A percentile compares a stretch with the other conserved stretches of the same genome.
Evolutionary conservation across 257 asterid species (phyloP).

Genomic region (Lavandula angustifolia): DNA sequence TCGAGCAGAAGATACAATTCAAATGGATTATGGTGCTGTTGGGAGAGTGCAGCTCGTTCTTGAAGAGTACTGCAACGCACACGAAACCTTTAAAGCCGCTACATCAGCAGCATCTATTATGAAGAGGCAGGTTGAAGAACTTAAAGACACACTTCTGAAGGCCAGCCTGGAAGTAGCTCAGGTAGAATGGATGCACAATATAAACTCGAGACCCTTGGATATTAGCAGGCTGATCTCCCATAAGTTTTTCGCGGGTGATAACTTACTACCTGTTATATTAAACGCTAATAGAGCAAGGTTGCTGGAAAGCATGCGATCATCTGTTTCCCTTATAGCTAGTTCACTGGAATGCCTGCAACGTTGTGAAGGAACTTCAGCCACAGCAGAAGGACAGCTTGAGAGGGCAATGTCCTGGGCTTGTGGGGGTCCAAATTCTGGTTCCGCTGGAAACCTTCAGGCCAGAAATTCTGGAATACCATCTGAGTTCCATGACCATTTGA

Average conservation of each 20-base stretch:
- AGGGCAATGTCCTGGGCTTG: constrained; percentile 99
- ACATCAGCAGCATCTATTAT: constrained; percentile 74
- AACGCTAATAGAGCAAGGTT: constrained; percentile 72
- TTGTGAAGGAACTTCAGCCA: constrained; percentile 76
- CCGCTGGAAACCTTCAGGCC: constrained; percentile 54
- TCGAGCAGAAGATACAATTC: constrained; percentile 42
- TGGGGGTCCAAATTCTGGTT: constrained; percentile 76
- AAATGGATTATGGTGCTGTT: constrained; percentile 44
- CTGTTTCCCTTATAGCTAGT: constrained; percentile 70
- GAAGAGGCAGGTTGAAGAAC: constrained; percentile 77
- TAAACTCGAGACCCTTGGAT: constrained; percentile 60
- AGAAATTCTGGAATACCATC: constrained; percentile 84
- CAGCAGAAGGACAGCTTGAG: constrained; percentile 98
- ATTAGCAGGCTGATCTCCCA: constrained; percentile 56
- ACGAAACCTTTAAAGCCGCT: constrained; percentile 89
- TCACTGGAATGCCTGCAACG: constrained; percentile 74
- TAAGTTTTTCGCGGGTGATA: constrained; percentile 59
- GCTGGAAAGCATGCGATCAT: constrained; percentile 70
- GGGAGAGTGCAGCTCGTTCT: constrained; percentile 68
- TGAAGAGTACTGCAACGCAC: constrained; percentile 86
- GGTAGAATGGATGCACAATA: constrained; percentile 91
- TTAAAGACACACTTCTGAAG: constrained; percentile 74
- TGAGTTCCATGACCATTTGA: constrained; percentile 85
- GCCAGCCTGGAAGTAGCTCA: constrained; percentile 79
- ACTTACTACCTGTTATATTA: constrained; percentile 59